Conservation (phyloP, 805 yeast species). For the Jamesozyma hellenica region DNA sequence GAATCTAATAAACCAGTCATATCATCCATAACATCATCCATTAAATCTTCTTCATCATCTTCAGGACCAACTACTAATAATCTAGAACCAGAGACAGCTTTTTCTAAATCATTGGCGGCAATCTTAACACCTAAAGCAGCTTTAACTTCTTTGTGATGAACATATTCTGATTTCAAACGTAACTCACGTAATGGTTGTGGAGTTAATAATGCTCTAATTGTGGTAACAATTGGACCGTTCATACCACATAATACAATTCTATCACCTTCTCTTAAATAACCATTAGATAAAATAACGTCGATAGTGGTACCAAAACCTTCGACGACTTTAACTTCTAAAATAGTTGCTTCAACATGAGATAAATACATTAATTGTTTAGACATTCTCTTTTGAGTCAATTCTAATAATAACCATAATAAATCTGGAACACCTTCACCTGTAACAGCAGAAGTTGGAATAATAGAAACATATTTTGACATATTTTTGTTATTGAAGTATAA, state of each 20-base stretch:
- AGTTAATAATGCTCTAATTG: conserved; percentile 87
- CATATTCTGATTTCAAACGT: conserved; percentile 92
- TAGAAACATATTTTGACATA: conserved; percentile 84
- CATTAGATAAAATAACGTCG: conserved; percentile 95
- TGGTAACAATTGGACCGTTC: conserved; percentile 97
- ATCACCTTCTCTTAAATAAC: conserved; percentile 90
- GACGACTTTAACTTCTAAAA: conserved; percentile 92
- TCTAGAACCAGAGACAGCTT: conserved; percentile 98
- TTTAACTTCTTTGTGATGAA: conserved; percentile 94
- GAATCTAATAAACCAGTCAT: conserved; percentile 88
- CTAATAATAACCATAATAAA: conserved; percentile 87
- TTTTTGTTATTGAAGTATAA: conserved; percentile 91
- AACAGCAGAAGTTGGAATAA: conserved; percentile 97
- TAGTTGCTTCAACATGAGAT: conserved; percentile 83
- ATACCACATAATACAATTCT: conserved; percentile 92
- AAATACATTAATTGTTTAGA: conserved; percentile 95
- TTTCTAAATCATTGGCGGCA: conserved; percentile 94
- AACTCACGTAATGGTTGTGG: conserved; percentile 96
- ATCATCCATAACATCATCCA: conserved; percentile 99
- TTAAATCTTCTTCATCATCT: conserved; percentile 93
- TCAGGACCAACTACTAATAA: conserved; percentile 90
- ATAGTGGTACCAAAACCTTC: conserved; percentile 99
- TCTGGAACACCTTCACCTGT: conserved; percentile 99
- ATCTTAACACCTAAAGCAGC: conserved; percentile 99
- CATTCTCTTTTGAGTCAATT: conserved; percentile 97